phyloP scores from a whole-genome alignment of 2,329 filamentous ascomycete genomes.

The Diplodia intermedia region DNA sequence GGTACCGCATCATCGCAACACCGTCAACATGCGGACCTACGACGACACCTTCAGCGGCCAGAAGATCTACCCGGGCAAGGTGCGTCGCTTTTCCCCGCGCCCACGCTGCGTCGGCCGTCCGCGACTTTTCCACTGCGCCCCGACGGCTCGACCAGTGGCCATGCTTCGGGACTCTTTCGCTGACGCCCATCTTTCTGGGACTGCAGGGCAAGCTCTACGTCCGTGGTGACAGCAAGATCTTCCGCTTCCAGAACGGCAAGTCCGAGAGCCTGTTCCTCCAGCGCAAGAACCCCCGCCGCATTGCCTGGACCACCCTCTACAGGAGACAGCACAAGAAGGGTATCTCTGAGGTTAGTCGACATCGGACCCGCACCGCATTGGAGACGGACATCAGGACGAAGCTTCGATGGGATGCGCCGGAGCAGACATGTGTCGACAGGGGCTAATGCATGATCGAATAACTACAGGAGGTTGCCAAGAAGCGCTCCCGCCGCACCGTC shows the following conservation, averaged over 20 bases:
- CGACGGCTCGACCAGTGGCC: background rate
- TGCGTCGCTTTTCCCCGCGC: conserved; percentile 52
- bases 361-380: conserved; percentile 10
- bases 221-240: conserved; percentile 99
- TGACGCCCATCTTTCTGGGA: conserved; percentile 17
- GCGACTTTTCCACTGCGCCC: background rate
- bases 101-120: conserved; percentile 12
- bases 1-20: conserved; percentile 48
- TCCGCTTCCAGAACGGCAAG: conserved; percentile 99
- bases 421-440: conserved; percentile 1
- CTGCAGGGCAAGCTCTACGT: conserved; percentile 97
- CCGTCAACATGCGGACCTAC: conserved; percentile 76
- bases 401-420: conserved; percentile 1
- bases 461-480: conserved; percentile 96
- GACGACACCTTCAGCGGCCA: conserved; percentile 78
- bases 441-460: conserved; percentile 30
- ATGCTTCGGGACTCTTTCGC: conserved; percentile 8
- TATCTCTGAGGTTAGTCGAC: conserved; percentile 90
- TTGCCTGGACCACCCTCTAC: conserved; percentile 98
- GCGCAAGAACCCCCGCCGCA: conserved; percentile 99
- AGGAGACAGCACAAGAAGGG: conserved; percentile 99
- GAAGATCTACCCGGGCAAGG: conserved; percentile 83
- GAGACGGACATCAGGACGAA: background rate
- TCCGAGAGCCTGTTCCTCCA: conserved; percentile 99
- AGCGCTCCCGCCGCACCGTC: conserved; percentile 96